Conservation (phyloP, 345 rosid species). For the Ceriops zippeliana region DNA sequence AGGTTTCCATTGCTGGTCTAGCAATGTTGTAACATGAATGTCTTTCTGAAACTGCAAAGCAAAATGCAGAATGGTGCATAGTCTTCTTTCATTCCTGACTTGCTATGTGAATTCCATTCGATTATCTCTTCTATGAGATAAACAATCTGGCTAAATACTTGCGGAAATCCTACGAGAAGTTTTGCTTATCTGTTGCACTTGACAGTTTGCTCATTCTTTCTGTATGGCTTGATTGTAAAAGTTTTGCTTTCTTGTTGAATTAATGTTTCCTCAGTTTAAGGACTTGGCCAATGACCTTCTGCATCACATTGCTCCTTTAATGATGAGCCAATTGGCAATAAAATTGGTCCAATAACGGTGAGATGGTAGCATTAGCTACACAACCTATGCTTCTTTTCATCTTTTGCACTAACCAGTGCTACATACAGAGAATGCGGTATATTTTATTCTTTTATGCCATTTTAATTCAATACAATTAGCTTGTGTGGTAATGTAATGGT, state of each 20-base stretch:
- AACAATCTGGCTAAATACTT: neutral
- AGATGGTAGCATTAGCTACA: slow-evolving; percentile 2
- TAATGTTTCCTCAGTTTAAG: neutral
- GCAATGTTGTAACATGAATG: neutral
- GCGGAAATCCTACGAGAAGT: slow-evolving; percentile 1
- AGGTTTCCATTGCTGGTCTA: neutral
- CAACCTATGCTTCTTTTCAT: neutral
- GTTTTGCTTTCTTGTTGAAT: neutral
- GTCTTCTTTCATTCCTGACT: neutral
- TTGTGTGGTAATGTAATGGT: neutral
- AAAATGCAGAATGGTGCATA: neutral
- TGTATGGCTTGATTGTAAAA: neutral
- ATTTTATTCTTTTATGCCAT: neutral
- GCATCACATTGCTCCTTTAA: too few relatives aligned
- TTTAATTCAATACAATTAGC: neutral
- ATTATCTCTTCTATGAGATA: neutral
- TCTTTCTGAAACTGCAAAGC: neutral
- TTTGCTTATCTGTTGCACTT: neutral
- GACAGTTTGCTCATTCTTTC: neutral
- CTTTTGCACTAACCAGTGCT: neutral
- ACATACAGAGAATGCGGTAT: neutral
- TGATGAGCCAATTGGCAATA: too few relatives aligned
- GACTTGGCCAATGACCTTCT: too few relatives aligned
- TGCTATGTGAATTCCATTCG: neutral
- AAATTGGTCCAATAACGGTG: too few relatives aligned